Evolutionary conservation across 106 monocot species (phyloP).

Genomic region (Agapanthus africanus): DNA sequence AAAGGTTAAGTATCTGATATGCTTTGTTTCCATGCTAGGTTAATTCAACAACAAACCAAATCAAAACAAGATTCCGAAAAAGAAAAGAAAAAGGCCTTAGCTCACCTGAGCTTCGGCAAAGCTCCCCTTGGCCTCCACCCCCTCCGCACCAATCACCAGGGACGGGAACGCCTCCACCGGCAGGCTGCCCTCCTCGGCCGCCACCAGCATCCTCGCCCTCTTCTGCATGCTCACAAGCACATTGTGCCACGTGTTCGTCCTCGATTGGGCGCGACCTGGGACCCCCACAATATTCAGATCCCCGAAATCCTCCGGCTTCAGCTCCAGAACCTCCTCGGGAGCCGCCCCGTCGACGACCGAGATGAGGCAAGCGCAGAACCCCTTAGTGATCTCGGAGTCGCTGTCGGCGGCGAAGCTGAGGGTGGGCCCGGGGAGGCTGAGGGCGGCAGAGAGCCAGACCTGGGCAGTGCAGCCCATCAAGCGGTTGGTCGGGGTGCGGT

Average conservation of each 20-base stretch:
- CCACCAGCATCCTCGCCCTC: conserved; percentile 58
- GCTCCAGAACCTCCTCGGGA: conserved; percentile 71
- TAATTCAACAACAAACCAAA: not conserved
- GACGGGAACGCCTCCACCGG: conserved; percentile 70
- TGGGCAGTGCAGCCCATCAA: conserved; percentile 95
- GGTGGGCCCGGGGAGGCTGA: conserved; percentile 28
- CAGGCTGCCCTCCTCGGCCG: conserved; percentile 40
- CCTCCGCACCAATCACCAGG: conserved; percentile 48
- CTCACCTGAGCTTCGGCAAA: conserved; percentile 98
- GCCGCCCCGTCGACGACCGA: conserved; percentile 58
- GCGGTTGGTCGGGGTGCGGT: conserved; percentile 46
- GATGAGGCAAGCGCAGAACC: conserved; percentile 80
- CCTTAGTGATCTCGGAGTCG: conserved; percentile 89
- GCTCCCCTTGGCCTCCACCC: conserved; percentile 66
- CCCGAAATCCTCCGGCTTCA: conserved; percentile 57
- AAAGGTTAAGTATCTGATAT: too few relatives aligned
- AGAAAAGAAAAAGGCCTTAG: too few relatives aligned
- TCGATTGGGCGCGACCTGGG: conserved; percentile 40
- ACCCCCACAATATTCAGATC: conserved; percentile 55
- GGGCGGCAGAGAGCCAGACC: conserved; percentile 54
- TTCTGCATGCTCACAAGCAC: conserved; percentile 94
- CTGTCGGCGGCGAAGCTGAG: conserved; percentile 75
- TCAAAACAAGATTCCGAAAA: not conserved
- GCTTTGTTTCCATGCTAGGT: too few relatives aligned
- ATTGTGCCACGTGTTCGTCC: conserved; percentile 89